These are phyloP conservation scores for Syzygium aromaticum DNA, from an alignment of 345 rosid genomes.

Conservation along the genomic window DNA sequence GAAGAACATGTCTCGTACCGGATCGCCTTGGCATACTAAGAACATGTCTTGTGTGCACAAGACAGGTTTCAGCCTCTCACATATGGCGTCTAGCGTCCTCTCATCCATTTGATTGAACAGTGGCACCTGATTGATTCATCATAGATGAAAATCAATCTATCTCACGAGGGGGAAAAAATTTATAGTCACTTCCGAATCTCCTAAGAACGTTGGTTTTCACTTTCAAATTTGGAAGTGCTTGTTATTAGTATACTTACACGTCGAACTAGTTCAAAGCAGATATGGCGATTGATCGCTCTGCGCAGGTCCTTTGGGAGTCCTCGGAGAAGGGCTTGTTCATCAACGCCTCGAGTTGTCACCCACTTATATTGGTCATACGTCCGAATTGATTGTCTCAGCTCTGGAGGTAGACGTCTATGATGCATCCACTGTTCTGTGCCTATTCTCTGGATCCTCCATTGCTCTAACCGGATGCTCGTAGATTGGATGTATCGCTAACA, in stretches of 20 bases:
- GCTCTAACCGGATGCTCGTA: slow-evolving; percentile 57
- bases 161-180: not conserved
- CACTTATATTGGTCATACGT: slow-evolving; percentile 60
- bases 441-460: slow-evolving; percentile 57
- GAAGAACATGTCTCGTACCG: slow-evolving; percentile 19
- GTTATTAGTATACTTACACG: slow-evolving; percentile 34
- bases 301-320: slow-evolving; percentile 61
- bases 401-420: slow-evolving; percentile 50
- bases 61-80: slow-evolving; percentile 14
- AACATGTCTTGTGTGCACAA: slow-evolving; percentile 4
- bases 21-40: slow-evolving; percentile 18
- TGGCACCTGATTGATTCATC: slow-evolving; percentile 11
- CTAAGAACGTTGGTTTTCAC: not conserved
- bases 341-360: slow-evolving; percentile 65
- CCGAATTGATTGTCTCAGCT: slow-evolving; percentile 33
- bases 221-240: not conserved
- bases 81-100: slow-evolving; percentile 15
- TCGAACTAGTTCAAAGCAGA: slow-evolving; percentile 65
- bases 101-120: slow-evolving; percentile 17
- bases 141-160: not conserved
- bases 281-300: slow-evolving; percentile 62
- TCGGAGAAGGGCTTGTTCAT: slow-evolving; percentile 48
- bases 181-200: not conserved
- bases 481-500: slow-evolving; percentile 58
- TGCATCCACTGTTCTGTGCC: slow-evolving; percentile 17